A percentile compares a stretch with the other conserved stretches of the same genome.
These are phyloP conservation scores for Ambrosia hybrid DNA, from an alignment of 140 eudicot species.

Conservation along the genomic window DNA sequence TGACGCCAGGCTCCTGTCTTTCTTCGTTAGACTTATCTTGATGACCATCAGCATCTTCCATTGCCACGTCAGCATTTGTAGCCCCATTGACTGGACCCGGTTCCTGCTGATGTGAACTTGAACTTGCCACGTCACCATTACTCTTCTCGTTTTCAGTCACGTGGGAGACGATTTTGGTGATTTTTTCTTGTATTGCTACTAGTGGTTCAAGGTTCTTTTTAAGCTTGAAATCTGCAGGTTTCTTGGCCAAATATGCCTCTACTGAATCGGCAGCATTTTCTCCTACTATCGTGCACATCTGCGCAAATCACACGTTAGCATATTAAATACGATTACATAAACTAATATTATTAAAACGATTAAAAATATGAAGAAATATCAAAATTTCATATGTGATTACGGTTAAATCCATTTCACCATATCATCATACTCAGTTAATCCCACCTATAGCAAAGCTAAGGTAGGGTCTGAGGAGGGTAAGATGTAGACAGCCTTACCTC, in stretches of 20 bases:
- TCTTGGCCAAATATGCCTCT: constrained; percentile 40
- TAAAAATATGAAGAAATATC: no score
- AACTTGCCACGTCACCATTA: constrained; percentile 26
- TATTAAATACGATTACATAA: not conserved
- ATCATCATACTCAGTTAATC: no score
- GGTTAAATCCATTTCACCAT: not conserved
- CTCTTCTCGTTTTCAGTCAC: constrained; percentile 31
- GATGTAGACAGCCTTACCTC: no score
- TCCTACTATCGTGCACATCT: constrained; percentile 63
- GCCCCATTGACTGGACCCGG: constrained; percentile 30
- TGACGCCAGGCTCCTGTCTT: constrained; percentile 25
- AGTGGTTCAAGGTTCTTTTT: constrained; percentile 55
- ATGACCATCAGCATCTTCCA: constrained; percentile 43
- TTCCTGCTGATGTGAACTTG: constrained; percentile 30
- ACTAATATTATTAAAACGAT: not conserved
- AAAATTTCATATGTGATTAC: no score
- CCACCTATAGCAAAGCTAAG: no score
- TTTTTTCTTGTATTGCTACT: constrained; percentile 39
- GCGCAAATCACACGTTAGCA: constrained; percentile 17
- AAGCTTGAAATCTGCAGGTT: constrained; percentile 37
- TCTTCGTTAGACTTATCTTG: constrained; percentile 28
- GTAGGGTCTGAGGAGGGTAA: no score
- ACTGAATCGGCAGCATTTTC: constrained; percentile 45
- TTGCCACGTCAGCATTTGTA: constrained; percentile 43
- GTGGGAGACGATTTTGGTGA: constrained; percentile 47